Evolutionary conservation across 805 yeast species (phyloP).

Genomic region (Hanseniaspora vineae): DNA sequence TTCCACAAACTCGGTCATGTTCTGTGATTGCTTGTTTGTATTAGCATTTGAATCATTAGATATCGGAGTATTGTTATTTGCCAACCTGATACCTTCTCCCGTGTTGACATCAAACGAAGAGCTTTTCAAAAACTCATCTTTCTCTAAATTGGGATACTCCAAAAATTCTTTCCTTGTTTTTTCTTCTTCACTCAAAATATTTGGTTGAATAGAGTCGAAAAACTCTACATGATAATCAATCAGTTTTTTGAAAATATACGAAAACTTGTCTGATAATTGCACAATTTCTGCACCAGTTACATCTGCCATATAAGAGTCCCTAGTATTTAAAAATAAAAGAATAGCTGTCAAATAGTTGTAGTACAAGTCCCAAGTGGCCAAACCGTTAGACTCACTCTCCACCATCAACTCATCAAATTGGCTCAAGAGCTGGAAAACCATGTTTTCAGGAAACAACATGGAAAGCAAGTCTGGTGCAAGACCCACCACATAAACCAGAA

Average conservation of each 20-base stretch:
- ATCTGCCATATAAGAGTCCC: neutral
- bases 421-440: conserved; percentile 7
- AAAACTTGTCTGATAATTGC: conserved; percentile 10
- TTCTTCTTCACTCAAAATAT: neutral
- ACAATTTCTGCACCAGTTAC: conserved; percentile 6
- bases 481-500: conserved; percentile 13
- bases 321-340: neutral
- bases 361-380: conserved; percentile 21
- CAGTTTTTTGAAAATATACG: conserved; percentile 8
- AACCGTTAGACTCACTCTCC: neutral
- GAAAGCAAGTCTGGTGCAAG: conserved; percentile 12
- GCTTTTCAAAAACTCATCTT: conserved; percentile 1
- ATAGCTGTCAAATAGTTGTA: conserved; percentile 17
- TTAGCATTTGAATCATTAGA: conserved; percentile 4
- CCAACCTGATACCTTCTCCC: conserved; percentile 9
- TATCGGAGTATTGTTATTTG: neutral
- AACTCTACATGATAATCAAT: conserved; percentile 12
- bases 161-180: conserved; percentile 3
- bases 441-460: conserved; percentile 12
- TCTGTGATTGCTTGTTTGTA: neutral
- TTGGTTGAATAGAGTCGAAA: conserved; percentile 5
- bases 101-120: conserved; percentile 1
- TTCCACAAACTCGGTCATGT: conserved; percentile 9
- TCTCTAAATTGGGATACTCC: neutral
- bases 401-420: neutral